These are phyloP conservation scores for Glaciozyma martinii DNA, from an alignment of 768 basidiomycete species.

Conservation along the genomic window DNA sequence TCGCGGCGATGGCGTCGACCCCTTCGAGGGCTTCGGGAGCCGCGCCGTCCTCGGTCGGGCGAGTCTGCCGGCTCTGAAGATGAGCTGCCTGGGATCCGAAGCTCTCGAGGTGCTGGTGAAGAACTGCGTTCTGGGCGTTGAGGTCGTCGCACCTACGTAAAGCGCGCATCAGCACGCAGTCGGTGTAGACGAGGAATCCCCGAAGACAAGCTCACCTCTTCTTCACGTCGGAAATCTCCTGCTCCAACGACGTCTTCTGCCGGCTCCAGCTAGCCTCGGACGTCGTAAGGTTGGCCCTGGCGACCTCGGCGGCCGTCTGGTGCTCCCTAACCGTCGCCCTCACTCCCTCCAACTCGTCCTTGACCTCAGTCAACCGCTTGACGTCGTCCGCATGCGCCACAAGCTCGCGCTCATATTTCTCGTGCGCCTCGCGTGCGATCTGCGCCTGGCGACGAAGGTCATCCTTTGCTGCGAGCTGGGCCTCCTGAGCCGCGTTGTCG, in stretches of 20 bases:
- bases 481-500: slow-evolving; percentile 55
- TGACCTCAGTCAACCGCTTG: slow-evolving; percentile 58
- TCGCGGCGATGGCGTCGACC: slow-evolving; percentile 33
- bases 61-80: slow-evolving; percentile 47
- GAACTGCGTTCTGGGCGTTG: slow-evolving; percentile 60
- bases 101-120: slow-evolving; percentile 76
- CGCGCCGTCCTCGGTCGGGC: slow-evolving; percentile 39
- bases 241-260: slow-evolving; percentile 66
- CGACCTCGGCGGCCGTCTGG: slow-evolving; percentile 58
- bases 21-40: slow-evolving; percentile 29
- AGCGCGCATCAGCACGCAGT: background rate
- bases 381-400: slow-evolving; percentile 76
- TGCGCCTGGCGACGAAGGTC: slow-evolving; percentile 56
- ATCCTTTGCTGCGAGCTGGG: slow-evolving; percentile 52
- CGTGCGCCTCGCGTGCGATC: slow-evolving; percentile 65
- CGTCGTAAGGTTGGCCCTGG: slow-evolving; percentile 58
- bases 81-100: slow-evolving; percentile 71
- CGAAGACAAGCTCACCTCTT: slow-evolving; percentile 48
- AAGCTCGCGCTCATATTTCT: slow-evolving; percentile 71
- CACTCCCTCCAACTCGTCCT: slow-evolving; percentile 51
- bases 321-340: slow-evolving; percentile 54
- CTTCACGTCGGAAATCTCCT: slow-evolving; percentile 64
- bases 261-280: slow-evolving; percentile 73
- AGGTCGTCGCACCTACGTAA: slow-evolving; percentile 70
- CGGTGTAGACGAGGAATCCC: background rate